These are phyloP conservation scores for Suillus paluster DNA, from an alignment of 768 basidiomycete genomes.

Conservation along the genomic window DNA sequence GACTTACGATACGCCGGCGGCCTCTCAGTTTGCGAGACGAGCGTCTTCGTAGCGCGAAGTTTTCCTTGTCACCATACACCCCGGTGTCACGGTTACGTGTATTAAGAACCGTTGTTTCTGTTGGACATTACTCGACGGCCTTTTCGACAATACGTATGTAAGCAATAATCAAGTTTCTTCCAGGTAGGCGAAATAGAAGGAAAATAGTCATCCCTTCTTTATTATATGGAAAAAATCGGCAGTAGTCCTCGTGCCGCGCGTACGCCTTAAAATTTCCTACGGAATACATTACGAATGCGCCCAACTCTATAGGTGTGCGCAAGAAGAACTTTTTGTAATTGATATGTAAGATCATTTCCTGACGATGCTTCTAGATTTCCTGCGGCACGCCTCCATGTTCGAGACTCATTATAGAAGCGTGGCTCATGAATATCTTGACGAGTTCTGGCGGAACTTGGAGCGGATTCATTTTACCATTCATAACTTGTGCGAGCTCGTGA, in stretches of 20 bases:
- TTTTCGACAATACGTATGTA: conserved; percentile 2
- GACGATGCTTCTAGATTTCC: not conserved
- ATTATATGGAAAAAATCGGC: not conserved
- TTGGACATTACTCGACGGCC: not conserved
- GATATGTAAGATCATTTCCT: not conserved
- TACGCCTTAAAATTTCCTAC: not conserved
- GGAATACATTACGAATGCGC: not conserved
- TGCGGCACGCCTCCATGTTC: conserved; percentile 1
- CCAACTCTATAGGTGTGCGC: not conserved
- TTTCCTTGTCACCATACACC: not conserved
- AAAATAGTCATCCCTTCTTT: not conserved
- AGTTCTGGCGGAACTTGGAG: not conserved
- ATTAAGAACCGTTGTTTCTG: not conserved
- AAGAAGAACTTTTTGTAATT: not conserved
- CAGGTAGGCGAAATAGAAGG: not conserved
- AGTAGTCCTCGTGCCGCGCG: not conserved
- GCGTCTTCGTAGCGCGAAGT: not conserved
- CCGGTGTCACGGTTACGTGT: not conserved
- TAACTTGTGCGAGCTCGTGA: not conserved
- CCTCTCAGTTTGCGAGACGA: not conserved
- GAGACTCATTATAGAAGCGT: not conserved
- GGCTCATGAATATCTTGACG: not conserved
- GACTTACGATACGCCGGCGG: not conserved
- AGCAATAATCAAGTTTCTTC: not conserved
- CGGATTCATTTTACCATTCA: not conserved